A percentile compares a stretch with the other conserved stretches of the same genome.
Evolutionary conservation across 805 yeast genomes (phyloP).

Genomic region (Candida nemodendra): DNA sequence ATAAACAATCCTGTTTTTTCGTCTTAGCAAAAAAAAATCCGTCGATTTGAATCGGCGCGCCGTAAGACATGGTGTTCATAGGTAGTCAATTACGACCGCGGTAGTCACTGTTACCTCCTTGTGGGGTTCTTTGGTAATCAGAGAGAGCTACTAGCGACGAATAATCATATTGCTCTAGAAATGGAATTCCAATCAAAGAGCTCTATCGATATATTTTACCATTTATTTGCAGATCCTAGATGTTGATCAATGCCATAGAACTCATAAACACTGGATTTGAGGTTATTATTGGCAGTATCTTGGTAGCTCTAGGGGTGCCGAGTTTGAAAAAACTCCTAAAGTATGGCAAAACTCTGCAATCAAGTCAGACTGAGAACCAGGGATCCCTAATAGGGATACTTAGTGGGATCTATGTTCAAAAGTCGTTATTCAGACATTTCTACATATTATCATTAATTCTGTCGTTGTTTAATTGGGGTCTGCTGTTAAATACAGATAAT

Average conservation of each 20-base stretch:
- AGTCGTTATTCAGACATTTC: slow-evolving; percentile 61
- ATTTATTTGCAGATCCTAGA: no score
- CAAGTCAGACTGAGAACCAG: background rate
- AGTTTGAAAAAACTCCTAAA: slow-evolving; percentile 37
- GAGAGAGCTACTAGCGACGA: no score
- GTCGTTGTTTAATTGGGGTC: background rate
- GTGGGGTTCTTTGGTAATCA: no score
- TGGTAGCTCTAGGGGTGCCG: slow-evolving; percentile 33
- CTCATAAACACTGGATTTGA: slow-evolving; percentile 7
- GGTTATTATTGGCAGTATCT: slow-evolving; percentile 22
- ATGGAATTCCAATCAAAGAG: no score
- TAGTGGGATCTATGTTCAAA: slow-evolving; percentile 49
- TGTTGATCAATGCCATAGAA: background rate
- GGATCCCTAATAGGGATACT: background rate
- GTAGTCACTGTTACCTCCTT: no score
- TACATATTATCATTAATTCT: slow-evolving; percentile 44
- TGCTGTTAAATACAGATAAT: background rate
- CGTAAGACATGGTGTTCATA: no score
- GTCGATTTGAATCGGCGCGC: no score
- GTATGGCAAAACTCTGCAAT: slow-evolving; percentile 44
- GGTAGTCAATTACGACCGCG: no score
- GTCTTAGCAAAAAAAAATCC: no score
- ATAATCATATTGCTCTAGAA: no score
- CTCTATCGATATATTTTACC: no score
- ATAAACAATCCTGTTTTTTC: no score